Base-by-base conservation (phyloP, 495 filamentous ascomycete genomes). In the Chlorociboria aeruginascens region DNA sequence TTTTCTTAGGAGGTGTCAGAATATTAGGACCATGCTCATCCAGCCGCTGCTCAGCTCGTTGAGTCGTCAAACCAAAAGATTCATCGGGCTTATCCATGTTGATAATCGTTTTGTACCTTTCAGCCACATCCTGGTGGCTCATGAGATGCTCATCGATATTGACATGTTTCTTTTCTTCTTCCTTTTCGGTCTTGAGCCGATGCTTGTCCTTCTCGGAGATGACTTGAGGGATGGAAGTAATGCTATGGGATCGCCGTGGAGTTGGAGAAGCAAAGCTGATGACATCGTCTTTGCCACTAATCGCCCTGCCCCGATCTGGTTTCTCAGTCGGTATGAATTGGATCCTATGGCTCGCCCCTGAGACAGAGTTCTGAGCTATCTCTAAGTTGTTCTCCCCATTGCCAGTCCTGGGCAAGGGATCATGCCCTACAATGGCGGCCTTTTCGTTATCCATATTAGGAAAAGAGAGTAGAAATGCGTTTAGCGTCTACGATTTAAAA, bases 81-180 rank as follows among this genome's bases (percentile, higher is more conserved):
- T 62, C 52, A 31, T 40, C 52, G 6, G 60, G 60, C 38, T 50
- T 58, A 0, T 52, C 49, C 28, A 46, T 16, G 40, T 62, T 58
- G 34, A 62, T 60, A 10, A 45, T 47, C 20, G 60, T 62, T 16
- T 52, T 52, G 48, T 62, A 62, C 25, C 45, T 46, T 7, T 47
- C 43, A 0, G 54, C 57, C 3, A 62, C 60, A 13, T 53, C 54
- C 29, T 51, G 16, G 14, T 52, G 50, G 9, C 43, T 14, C 57
- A 62, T 56, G 35, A 62, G 60, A 46, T 62, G 60, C 46, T 62
- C 60, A 33, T 54, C 52, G 34, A 62, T 51, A 43, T 62, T 49
- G 30, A 60, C 52, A 30, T 58, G 40, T 32, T 57, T 61, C 32
- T 58, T 54, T 28, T 52, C 54, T 7, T 59, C 38, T 14, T 44